Conservation (phyloP, 352 stramenopile genomes). For the Globisporangium canariense region DNA sequence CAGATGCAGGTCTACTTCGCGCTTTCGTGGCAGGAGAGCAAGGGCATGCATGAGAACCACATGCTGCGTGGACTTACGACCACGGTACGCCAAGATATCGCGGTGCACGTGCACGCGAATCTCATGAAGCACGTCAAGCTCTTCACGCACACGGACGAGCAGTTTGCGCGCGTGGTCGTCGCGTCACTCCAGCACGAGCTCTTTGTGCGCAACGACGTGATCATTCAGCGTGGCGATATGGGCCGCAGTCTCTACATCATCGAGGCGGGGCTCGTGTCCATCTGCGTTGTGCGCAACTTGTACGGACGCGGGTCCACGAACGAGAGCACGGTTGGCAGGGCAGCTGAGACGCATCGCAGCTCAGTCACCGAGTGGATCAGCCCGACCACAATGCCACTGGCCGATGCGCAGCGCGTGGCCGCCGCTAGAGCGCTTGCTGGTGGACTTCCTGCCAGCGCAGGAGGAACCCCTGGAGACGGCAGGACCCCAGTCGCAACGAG, state of each 20-base stretch:
- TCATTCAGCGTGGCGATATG: constrained; percentile 41
- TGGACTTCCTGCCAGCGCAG: neutral
- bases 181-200: constrained; percentile 36
- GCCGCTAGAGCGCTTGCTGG: neutral
- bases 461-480: neutral
- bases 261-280: constrained; percentile 53
- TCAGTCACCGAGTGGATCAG: constrained; percentile 19
- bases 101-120: constrained; percentile 52
- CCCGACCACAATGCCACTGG: constrained; percentile 9
- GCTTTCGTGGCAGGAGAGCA: constrained; percentile 63
- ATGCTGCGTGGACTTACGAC: constrained; percentile 48
- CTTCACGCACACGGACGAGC: constrained; percentile 29
- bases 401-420: constrained; percentile 10
- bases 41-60: constrained; percentile 57
- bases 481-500: neutral
- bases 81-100: constrained; percentile 54
- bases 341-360: constrained; percentile 1
- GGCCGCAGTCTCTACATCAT: constrained; percentile 51
- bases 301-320: constrained; percentile 4
- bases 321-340: neutral
- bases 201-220: constrained; percentile 48
- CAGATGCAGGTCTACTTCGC: constrained; percentile 79
- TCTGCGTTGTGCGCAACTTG: constrained; percentile 39
- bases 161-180: constrained; percentile 33
- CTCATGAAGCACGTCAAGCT: constrained; percentile 42